A percentile compares a stretch with the other conserved stretches of the same genome.
phyloP scores from a whole-genome alignment of 2,329 filamentous ascomycete genomes.

The Rasamsonia emersonii region DNA sequence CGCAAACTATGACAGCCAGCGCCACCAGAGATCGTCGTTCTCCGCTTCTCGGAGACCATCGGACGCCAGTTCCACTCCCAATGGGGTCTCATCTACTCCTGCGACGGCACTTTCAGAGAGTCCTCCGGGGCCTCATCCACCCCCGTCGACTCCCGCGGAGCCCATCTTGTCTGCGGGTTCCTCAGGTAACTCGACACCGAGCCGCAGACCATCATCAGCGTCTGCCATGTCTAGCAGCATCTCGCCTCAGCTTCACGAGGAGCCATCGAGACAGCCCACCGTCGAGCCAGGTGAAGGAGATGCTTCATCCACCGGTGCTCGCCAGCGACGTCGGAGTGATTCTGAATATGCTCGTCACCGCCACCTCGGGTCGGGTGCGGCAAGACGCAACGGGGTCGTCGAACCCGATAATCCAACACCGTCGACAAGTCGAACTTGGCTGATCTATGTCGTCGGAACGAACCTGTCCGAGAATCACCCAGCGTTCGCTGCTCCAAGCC shows the following conservation, averaged over 20 bases:
- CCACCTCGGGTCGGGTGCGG: slow-evolving; percentile 52
- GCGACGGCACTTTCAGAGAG: slow-evolving; percentile 45
- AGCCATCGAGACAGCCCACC: slow-evolving; percentile 25
- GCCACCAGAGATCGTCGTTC: slow-evolving; percentile 39
- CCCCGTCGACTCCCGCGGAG: slow-evolving; percentile 56
- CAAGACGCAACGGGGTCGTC: slow-evolving; percentile 56
- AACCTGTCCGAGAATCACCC: slow-evolving; percentile 63
- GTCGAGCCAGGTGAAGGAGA: slow-evolving; percentile 33
- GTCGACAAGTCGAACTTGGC: slow-evolving; percentile 55
- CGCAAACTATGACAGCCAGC: slow-evolving; percentile 45
- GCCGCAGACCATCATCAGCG: slow-evolving; percentile 39
- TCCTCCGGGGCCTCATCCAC: slow-evolving; percentile 50
- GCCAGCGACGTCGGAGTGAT: slow-evolving; percentile 50
- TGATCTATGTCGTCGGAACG: slow-evolving; percentile 63
- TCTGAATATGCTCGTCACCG: slow-evolving; percentile 49
- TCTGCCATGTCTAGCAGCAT: slow-evolving; percentile 32
- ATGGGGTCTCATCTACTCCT: slow-evolving; percentile 26
- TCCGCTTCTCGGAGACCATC: slow-evolving; percentile 21
- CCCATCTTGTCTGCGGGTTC: slow-evolving; percentile 47
- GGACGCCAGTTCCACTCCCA: slow-evolving; percentile 19
- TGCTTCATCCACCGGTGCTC: slow-evolving; percentile 31
- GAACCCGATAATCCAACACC: slow-evolving; percentile 45
- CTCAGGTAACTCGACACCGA: slow-evolving; percentile 44
- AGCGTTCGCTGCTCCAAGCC: slow-evolving; percentile 58
- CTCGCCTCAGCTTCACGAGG: slow-evolving; percentile 32